Evolutionary conservation across 352 stramenopile species (phyloP).

Genomic region (Hyphochytrium catenoides): DNA sequence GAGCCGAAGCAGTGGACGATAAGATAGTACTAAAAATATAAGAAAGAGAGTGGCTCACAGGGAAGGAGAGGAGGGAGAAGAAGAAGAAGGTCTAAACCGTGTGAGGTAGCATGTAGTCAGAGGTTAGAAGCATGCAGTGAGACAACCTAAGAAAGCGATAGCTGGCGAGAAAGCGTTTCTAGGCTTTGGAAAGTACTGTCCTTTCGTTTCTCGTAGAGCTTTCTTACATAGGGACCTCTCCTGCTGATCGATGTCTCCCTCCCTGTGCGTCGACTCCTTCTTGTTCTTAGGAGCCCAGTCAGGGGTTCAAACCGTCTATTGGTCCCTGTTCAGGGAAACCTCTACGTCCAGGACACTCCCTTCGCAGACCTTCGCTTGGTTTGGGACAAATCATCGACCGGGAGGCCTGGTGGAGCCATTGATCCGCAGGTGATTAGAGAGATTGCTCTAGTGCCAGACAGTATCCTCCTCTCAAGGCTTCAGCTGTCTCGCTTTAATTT

Average conservation of each 20-base stretch:
- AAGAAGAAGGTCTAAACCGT: neutral
- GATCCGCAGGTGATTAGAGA: slow-evolving; percentile 77
- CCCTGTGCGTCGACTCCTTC: too few relatives aligned
- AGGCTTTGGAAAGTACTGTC: too few relatives aligned
- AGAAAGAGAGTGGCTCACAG: neutral
- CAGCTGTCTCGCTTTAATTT: too few relatives aligned
- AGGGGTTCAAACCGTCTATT: slow-evolving; percentile 37
- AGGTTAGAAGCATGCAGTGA: neutral
- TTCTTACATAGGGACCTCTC: too few relatives aligned
- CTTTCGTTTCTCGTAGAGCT: too few relatives aligned
- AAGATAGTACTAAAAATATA: neutral
- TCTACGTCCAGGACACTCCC: slow-evolving; percentile 74
- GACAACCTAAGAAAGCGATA: too few relatives aligned
- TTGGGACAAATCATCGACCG: slow-evolving; percentile 57
- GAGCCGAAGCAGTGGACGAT: too few relatives aligned
- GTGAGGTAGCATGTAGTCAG: neutral
- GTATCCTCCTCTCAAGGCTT: too few relatives aligned
- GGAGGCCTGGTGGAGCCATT: slow-evolving; percentile 44
- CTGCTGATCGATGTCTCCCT: too few relatives aligned
- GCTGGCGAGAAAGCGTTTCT: too few relatives aligned
- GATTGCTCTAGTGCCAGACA: too few relatives aligned
- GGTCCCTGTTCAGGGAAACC: slow-evolving; percentile 68
- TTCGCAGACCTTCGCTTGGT: slow-evolving; percentile 39
- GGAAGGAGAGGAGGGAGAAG: neutral
- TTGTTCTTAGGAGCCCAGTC: too few relatives aligned